Conservation (phyloP, 805 yeast genomes). For the Yamadazyma sp. region DNA sequence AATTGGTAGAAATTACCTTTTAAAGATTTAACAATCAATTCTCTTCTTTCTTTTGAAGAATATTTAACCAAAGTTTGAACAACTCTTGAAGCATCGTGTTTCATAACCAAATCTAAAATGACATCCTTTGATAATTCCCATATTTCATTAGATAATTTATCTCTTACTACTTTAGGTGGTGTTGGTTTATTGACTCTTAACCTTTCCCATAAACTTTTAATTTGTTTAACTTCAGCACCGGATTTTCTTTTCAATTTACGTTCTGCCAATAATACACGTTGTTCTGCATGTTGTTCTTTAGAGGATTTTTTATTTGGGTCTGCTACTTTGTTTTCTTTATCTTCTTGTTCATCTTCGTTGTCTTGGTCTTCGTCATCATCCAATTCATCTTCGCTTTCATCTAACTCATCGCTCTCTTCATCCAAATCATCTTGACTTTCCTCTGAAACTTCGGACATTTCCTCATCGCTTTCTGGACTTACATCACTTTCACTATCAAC, state of each 20-base stretch:
- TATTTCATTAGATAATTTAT: slow-evolving; percentile 74
- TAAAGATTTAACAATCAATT: slow-evolving; percentile 59
- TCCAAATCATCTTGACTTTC: slow-evolving; percentile 6
- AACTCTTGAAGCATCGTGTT: slow-evolving; percentile 95
- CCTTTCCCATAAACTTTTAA: slow-evolving; percentile 88
- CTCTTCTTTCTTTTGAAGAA: slow-evolving; percentile 76
- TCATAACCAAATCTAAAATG: slow-evolving; percentile 79
- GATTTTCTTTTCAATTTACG: slow-evolving; percentile 84
- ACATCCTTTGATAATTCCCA: slow-evolving; percentile 81
- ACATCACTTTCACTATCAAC: slow-evolving; percentile 9
- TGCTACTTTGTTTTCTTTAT: slow-evolving; percentile 17
- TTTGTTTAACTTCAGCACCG: slow-evolving; percentile 81
- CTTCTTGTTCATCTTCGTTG: slow-evolving; percentile 23
- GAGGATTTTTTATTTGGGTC: slow-evolving; percentile 48
- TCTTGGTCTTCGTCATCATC: slow-evolving; percentile 20
- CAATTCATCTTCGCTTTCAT: slow-evolving; percentile 15
- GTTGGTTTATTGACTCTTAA: slow-evolving; percentile 83
- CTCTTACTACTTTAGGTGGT: slow-evolving; percentile 71
- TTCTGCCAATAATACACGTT: slow-evolving; percentile 70
- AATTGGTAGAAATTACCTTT: slow-evolving; percentile 75
- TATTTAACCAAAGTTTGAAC: slow-evolving; percentile 91
- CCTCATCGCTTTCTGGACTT: slow-evolving; percentile 1
- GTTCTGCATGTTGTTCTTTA: slow-evolving; percentile 76
- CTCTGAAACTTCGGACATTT: slow-evolving; percentile 1
- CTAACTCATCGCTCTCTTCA: neutral